These are phyloP conservation scores for Diplocarpon mali DNA, from an alignment of 2,329 filamentous ascomycete genomes.

Conservation along the genomic window DNA sequence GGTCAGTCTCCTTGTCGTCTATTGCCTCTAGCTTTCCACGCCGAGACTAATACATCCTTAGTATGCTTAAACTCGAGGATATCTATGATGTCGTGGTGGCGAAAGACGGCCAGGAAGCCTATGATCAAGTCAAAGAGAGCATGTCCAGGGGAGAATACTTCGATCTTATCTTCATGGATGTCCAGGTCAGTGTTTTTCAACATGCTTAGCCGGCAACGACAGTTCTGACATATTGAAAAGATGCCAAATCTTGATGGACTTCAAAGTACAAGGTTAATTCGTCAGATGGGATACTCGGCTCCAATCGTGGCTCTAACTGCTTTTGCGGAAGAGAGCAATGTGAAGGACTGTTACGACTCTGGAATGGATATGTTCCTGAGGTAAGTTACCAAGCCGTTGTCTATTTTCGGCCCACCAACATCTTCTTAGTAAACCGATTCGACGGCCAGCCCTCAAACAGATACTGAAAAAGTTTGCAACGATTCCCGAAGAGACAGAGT, in stretches of 20 bases:
- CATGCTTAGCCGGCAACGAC: no score
- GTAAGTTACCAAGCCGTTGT: constrained; percentile 2
- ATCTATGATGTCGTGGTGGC: constrained; percentile 84
- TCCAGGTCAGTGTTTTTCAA: constrained; percentile 37
- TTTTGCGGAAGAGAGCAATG: constrained; percentile 82
- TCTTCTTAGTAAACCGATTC: constrained; percentile 50
- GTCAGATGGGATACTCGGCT: constrained; percentile 73
- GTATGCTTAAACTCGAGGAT: constrained; percentile 63
- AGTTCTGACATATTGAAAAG: constrained; percentile 26
- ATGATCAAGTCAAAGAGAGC: constrained; percentile 71
- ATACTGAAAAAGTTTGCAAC: constrained; percentile 77
- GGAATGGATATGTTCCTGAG: constrained; percentile 84
- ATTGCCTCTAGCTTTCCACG: constrained; percentile 24
- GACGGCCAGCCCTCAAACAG: constrained; percentile 74
- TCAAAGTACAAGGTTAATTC: constrained; percentile 74
- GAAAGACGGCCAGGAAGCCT: constrained; percentile 77
- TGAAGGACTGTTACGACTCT: constrained; percentile 74
- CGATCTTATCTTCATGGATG: constrained; percentile 91
- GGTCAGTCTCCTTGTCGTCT: constrained; percentile 23
- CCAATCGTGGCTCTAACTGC: constrained; percentile 88
- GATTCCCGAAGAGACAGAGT: constrained; percentile 55
- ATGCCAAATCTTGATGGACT: constrained; percentile 92
- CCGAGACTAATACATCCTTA: constrained; percentile 45
- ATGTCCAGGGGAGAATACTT: constrained; percentile 66
- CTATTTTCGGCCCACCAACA: neutral